Percentiles rank a stretch among this genome's conserved stretches.
phyloP scores from a whole-genome alignment of 148 eudicot species.

The Tetragonia tetragonoides region DNA sequence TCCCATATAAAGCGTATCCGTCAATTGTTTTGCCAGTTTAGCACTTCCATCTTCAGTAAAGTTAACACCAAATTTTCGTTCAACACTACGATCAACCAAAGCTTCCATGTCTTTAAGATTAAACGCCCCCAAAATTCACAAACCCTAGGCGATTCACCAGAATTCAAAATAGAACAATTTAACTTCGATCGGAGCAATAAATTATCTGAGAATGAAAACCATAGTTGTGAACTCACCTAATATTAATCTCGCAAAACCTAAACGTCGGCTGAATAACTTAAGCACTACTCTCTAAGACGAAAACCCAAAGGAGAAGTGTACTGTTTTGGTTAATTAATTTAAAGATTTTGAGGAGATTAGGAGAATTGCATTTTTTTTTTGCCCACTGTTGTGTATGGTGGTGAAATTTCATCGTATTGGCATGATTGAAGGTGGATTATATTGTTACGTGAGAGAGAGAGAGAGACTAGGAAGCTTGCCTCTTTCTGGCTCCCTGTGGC shows the following conservation, averaged over 20 bases:
- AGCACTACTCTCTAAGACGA: not conserved
- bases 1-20: constrained; percentile 74
- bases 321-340: too few relatives aligned
- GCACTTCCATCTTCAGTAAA: constrained; percentile 54
- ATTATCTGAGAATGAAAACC: constrained; percentile 3
- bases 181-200: not conserved
- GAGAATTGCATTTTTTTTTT: too few relatives aligned
- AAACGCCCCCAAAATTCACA: not conserved
- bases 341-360: too few relatives aligned
- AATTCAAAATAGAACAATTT: not conserved
- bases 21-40: constrained; percentile 48
- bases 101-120: constrained; percentile 37
- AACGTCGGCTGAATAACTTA: too few relatives aligned
- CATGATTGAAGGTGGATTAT: too few relatives aligned
- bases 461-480: too few relatives aligned
- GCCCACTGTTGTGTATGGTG: too few relatives aligned
- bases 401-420: too few relatives aligned
- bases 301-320: not conserved
- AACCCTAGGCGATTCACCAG: constrained; percentile 15
- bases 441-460: too few relatives aligned
- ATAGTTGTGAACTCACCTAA: not conserved
- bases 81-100: constrained; percentile 38
- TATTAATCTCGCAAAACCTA: too few relatives aligned
- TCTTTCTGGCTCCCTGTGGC: too few relatives aligned
- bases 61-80: constrained; percentile 53